Base-by-base conservation (phyloP, 2,329 filamentous ascomycete genomes). In the Sporothrix luriei region DNA sequence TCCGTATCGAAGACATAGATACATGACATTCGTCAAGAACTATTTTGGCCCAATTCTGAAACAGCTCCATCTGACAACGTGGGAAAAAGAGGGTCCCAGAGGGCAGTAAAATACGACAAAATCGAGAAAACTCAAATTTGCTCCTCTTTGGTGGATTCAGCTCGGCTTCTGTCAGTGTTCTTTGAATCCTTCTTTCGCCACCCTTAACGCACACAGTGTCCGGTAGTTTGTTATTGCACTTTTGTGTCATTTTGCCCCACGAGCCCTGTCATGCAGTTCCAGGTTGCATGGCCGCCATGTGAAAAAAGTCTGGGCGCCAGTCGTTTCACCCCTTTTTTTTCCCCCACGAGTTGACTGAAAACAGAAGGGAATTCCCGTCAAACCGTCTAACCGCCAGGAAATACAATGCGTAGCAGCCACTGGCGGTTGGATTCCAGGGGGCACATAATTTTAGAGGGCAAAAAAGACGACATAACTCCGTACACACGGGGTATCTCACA, bases 161-260 rank as follows among this genome's bases (percentile, higher is more conserved):
- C 38, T 38, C 33, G 24, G 54, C 54, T 62, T 62, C 57, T 62
- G 21, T 62, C 38, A 61, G 11, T 43, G 38, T 62, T 62, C 57
- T 62, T 61, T 62, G 13, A 26, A 19, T 62, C 38, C 57, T 62
- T 62, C 57, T 62, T 46, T 62, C 57, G 57, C 57, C 57, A 46
- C 38, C n/a, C 21, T 38, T 62, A 43, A 38, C 33, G 19, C 13
- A 38, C 57, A 62, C 57, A 62, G 38, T 46, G 57, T 46, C 54
- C 29, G 13, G 29, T 11, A 9, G 1, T 9, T 26, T n/a, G 21
- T 26, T 21, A 5, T n/a, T 62, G 40, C 57, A 62, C 57, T 62
- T 62, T 62, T 62, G 57, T 61, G 38, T 13, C 57, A 61, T 61
- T 38, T 7, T 29, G 14, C 29, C 19, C 29, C 29, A 40, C 29